Percentiles rank a stretch among this genome's conserved stretches.
These are phyloP conservation scores for Fusarium kyushuense DNA, from an alignment of 2,329 filamentous ascomycete species.

Conservation along the genomic window DNA sequence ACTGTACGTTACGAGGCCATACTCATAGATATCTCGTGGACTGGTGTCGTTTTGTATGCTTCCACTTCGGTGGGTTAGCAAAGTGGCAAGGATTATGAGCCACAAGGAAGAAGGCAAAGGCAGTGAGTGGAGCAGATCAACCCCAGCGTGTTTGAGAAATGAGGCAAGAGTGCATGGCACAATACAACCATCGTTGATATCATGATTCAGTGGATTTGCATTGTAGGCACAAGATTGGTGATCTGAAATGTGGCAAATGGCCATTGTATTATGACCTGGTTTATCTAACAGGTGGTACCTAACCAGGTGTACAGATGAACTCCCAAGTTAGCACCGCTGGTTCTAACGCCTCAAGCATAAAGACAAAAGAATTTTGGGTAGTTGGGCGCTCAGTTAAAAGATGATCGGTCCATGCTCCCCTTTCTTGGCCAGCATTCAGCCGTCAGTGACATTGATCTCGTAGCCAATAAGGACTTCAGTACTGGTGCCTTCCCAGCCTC, in stretches of 20 bases:
- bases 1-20: neutral
- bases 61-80: neutral
- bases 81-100: neutral
- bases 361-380: neutral
- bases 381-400: neutral
- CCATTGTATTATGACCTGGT: constrained; percentile 2
- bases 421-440: constrained; percentile 1
- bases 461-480: constrained; percentile 96
- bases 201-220: neutral
- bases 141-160: neutral
- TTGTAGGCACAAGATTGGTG: neutral
- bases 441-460: constrained; percentile 72
- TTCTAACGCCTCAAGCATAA: constrained; percentile 7
- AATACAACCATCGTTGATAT: neutral
- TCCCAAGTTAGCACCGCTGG: neutral
- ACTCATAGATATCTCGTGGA: neutral
- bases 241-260: neutral
- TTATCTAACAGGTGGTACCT: neutral
- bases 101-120: neutral
- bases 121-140: neutral
- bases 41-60: neutral
- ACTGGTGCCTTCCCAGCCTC: constrained; percentile 91
- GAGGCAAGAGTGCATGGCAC: neutral
- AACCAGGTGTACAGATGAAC: neutral
- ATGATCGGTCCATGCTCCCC: neutral